Base-by-base conservation (phyloP, 1,284 basidiomycete species). In the Rhodotorula sp. region DNA sequence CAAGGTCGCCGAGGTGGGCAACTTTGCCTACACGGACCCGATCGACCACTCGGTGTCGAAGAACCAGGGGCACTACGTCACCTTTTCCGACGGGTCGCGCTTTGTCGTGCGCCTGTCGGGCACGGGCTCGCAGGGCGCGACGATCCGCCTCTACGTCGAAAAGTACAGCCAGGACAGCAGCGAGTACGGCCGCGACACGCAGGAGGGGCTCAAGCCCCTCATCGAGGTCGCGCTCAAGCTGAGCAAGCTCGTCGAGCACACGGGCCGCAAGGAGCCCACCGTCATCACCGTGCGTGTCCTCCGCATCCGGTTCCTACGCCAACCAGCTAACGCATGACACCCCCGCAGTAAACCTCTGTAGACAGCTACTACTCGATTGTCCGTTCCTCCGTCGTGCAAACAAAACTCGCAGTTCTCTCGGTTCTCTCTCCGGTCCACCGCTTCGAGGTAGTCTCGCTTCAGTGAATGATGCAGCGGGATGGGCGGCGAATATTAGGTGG, bases 11-110 rank as follows among this genome's bases (percentile, higher is more conserved):
- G 87, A 88, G 46, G 85, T 90, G 55, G 90, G 89, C 83, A 90
- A 95, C 85, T 99, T 99, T 81, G 87, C 90, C 80, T 99, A 99
- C 87, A 97, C 89, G 56, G 97, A 99, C 83, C 97, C 96, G 27
- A 97, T 99, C 82, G 97, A 99, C 82, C 86, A 89, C 67, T 93
- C 91, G 64, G 88, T 63, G 74, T 92, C 90, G 77, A 91, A 90
- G 84, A 97, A 98, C 83, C 97, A 99, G 82, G 97, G 97, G 10
- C 90, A 98, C 79, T 91, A 95, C 81, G 88, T 97, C 80, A 88
- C 87, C 73, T 99, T 99, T 83, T 84, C 85, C 49, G 96, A 99
- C 81, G 96, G 95, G 27, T 91, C 89, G 64, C 87, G 96, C 64
- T 91, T 99, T 75, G 93, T 99, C 72, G 98, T 97, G 87, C 88